Evolutionary conservation across 225 moss, liverwort and hornwort genomes (phyloP).

Genomic region (Antitrichia curtipendula): DNA sequence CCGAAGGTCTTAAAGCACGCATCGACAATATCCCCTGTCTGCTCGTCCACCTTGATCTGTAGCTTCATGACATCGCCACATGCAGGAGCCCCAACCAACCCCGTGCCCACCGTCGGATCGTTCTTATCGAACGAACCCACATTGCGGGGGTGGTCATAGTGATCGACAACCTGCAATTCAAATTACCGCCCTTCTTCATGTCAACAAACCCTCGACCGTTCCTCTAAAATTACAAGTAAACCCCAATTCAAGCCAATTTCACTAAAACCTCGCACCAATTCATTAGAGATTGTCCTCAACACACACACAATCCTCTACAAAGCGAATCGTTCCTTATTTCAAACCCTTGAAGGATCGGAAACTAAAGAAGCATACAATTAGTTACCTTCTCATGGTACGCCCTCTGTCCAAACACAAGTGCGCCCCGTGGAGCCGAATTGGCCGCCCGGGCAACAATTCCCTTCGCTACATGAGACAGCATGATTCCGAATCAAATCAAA

Average conservation of each 20-base stretch:
- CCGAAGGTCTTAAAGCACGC: conserved; percentile 99
- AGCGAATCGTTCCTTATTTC: neutral
- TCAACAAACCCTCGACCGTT: neutral
- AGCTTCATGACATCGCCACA: conserved; percentile 99
- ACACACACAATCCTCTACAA: no score
- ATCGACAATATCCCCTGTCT: conserved; percentile 74
- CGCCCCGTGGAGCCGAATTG: neutral
- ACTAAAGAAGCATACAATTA: neutral
- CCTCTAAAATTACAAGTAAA: neutral
- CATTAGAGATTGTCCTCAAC: neutral
- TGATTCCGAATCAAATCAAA: neutral
- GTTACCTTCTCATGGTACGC: conserved; percentile 88
- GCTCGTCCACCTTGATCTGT: conserved; percentile 92
- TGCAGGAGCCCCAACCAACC: conserved; percentile 89
- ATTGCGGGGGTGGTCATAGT: conserved; percentile 92
- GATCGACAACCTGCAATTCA: conserved; percentile 57
- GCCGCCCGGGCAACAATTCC: conserved; percentile 16
- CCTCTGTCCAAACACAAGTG: conserved; percentile 21
- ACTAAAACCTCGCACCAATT: neutral
- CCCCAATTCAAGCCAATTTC: neutral
- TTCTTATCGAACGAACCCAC: conserved; percentile 96
- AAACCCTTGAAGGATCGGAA: neutral
- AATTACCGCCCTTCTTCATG: neutral
- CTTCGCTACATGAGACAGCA: conserved; percentile 25
- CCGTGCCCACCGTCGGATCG: conserved; percentile 87